These are phyloP conservation scores for Zelonia costaricensis DNA, from an alignment of 208 protist species.

Conservation along the genomic window DNA sequence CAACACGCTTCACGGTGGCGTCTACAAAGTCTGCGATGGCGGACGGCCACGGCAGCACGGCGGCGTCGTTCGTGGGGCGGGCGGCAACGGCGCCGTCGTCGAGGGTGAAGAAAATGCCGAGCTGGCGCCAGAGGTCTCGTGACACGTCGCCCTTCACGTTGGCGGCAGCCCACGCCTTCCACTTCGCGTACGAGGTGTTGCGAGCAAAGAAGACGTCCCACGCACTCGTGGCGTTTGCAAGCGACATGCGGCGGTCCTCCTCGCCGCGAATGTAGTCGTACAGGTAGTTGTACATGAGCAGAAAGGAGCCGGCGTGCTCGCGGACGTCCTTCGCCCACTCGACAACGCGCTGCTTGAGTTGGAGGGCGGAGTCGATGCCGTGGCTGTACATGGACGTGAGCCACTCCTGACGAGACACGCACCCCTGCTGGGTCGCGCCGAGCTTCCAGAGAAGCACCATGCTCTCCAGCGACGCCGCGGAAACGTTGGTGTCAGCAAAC, in stretches of 20 bases:
- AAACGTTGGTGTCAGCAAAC: conserved; percentile 51
- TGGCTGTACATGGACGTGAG: conserved; percentile 58
- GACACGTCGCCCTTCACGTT: conserved; percentile 52
- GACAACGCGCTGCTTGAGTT: conserved; percentile 42
- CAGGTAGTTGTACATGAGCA: conserved; percentile 78
- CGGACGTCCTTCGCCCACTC: conserved; percentile 67
- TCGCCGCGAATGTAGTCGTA: conserved; percentile 91
- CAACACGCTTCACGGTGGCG: too few relatives aligned
- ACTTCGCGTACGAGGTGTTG: conserved; percentile 30
- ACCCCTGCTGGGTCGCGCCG: conserved; percentile 42
- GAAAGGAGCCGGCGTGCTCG: conserved; percentile 34
- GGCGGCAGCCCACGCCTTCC: conserved; percentile 52
- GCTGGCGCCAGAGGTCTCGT: conserved; percentile 84
- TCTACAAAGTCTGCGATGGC: conserved; percentile 77
- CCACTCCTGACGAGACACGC: conserved; percentile 75
- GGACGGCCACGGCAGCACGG: conserved; percentile 44
- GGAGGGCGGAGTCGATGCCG: conserved; percentile 41
- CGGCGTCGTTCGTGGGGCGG: not conserved
- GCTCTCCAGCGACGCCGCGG: conserved; percentile 46
- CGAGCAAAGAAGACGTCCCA: conserved; percentile 71
- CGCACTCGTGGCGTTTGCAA: conserved; percentile 38
- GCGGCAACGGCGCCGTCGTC: not conserved
- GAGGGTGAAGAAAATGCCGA: conserved; percentile 44
- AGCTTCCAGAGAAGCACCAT: conserved; percentile 82
- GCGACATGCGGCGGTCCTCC: conserved; percentile 58